A percentile compares a stretch with the other conserved stretches of the same genome.
Evolutionary conservation across 192 early-diverging fungal species (phyloP).

Genomic region (Coemansia sp.): DNA sequence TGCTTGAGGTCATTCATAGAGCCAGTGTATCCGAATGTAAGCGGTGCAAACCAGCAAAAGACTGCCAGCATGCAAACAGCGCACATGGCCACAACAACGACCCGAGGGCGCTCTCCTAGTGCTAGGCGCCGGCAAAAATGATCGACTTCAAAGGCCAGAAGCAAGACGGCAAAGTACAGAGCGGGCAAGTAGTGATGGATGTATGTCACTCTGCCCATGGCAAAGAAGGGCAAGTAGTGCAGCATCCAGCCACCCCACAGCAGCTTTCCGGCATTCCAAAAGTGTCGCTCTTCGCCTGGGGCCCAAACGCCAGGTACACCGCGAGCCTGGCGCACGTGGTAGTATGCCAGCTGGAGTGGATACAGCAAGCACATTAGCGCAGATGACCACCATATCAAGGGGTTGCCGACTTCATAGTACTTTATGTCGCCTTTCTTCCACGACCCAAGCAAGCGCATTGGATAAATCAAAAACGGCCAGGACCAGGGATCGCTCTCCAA

Average conservation of each 20-base stretch:
- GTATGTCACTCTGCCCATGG: constrained; percentile 90
- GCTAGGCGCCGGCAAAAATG: constrained; percentile 59
- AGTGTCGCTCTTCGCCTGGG: constrained; percentile 52
- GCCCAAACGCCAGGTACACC: constrained; percentile 25
- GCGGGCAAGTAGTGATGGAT: constrained; percentile 95
- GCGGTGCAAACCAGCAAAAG: constrained; percentile 68
- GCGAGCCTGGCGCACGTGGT: constrained; percentile 28
- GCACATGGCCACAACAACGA: constrained; percentile 37
- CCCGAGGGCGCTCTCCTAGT: constrained; percentile 57
- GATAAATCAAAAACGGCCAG: constrained; percentile 85
- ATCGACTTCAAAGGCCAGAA: constrained; percentile 78
- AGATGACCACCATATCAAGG: constrained; percentile 79
- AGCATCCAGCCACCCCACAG: constrained; percentile 79
- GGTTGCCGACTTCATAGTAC: constrained; percentile 92
- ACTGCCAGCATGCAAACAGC: constrained; percentile 19
- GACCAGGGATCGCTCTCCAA: constrained; percentile 66
- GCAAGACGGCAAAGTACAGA: constrained; percentile 76
- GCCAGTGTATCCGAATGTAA: constrained; percentile 69
- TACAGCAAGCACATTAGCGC: constrained; percentile 44
- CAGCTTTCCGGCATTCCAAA: constrained; percentile 70
- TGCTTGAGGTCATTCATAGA: constrained; percentile 31
- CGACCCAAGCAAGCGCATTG: constrained; percentile 87
- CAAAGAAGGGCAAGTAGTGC: constrained; percentile 90
- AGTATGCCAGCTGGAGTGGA: constrained; percentile 31
- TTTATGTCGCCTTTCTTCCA: constrained; percentile 66